Base-by-base conservation (phyloP, 345 rosid species). In the Citrus reticulata region DNA sequence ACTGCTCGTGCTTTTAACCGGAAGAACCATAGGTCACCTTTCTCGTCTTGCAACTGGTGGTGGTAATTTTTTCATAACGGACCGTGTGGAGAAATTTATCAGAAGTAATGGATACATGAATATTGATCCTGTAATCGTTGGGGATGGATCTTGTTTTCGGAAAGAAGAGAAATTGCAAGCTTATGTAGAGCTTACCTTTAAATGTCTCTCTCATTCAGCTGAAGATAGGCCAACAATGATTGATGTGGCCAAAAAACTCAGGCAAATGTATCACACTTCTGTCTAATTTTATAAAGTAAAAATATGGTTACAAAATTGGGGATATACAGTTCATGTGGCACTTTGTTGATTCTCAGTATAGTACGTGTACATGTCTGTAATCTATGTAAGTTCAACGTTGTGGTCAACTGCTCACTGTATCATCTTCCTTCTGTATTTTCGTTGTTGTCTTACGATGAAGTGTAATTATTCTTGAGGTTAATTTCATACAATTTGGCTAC, bases 201-300 rank as follows among this genome's bases (percentile, higher is more conserved):
- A 25, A 22, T 85, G 84, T 49, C 13, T 19, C 9, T 1, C 4
- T 17, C 0, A 25, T 0, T n/a, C 10, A 20, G 72, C 29, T 22
- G 77, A 76, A 24, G 39, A 73, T 4, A 76, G 83, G 66, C 88
- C 83, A 39, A 30, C 67, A 46, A 83, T 85, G 76, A 34, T 70
- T n/a, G 65, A 78, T 59, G 88, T 81, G 29, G 82, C 61, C 5
- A 62, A 75, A 61, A 68, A 82, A 72, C 60, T 82, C 24, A 55
- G 73, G 19, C 51, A 35, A 10, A 74, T 75, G 68, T 61, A 60
- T 74, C 14, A 27, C 37, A 7, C 64, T 60, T 60, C 30, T 29
- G 1, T 25, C 30, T 60, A 60, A 60, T 60, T 60, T 54, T 35
- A 35, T 35, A 35, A 35, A 35, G 39, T 35, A 6, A 35, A 5